Evolutionary conservation across 1,139 yeast genomes (phyloP), one percentile per base, ranked within the genome.

Genomic region (Candida sp.): DNA sequence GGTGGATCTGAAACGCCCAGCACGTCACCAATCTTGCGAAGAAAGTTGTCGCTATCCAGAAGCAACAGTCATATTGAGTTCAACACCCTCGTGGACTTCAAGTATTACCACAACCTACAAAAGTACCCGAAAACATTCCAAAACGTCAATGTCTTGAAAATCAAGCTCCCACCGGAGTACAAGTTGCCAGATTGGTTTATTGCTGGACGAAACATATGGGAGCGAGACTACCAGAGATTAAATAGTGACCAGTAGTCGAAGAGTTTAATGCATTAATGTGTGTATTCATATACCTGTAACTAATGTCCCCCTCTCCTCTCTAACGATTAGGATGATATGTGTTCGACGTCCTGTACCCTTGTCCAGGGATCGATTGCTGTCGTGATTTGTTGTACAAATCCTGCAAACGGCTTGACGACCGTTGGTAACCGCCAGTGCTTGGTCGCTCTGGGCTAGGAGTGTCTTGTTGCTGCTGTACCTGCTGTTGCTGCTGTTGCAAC

Each of bases 131-230:
- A 63, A 42, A 64, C 63, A 33, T 73, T 66, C 55, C 77, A 71
- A 45, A 69, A 72, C 52, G 77, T 76, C 23, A 70, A 71, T 37
- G 71, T 70, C 33, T 67, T 78, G 8, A 75, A 72, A 55, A 69
- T 88, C 47, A 73, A 73, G 50, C 72, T 90, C 6, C 96, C 96
- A 0, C 72, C 79, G 3, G 90, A 85, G 51, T 69, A 73, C 30
- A 75, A 79, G 46, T 72, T 90, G 33, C 96, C 96, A 0, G 74
- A 68, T 2, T 90, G 97, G 97, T 88, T 88, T 59, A 72, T 74
- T 22, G 69, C 73, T 44, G 87, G 86, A 49, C 66, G 92, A 52
- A 80, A 83, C 55, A 65, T 74, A 54, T 89, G 96, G 96, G 88
- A 85, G 58, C 69, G 59, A 30, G 51, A 49, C 32, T 58, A 53